phyloP scores from a whole-genome alignment of 192 early-diverging fungal genomes.

The Backusella westeae region DNA sequence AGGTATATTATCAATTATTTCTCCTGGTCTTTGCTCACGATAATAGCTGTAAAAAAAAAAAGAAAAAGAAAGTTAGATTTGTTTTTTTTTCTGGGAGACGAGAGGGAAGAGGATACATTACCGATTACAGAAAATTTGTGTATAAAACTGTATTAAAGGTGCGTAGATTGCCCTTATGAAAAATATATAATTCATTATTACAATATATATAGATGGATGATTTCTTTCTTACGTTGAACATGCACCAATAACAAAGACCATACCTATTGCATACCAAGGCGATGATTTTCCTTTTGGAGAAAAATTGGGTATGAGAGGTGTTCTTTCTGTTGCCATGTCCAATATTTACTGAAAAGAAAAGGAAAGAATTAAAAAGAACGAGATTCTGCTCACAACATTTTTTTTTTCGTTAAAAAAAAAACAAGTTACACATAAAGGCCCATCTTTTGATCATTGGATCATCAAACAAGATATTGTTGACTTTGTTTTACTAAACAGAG shows the following conservation, averaged over 20 bases:
- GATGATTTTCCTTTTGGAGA: constrained; percentile 10
- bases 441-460: neutral
- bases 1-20: constrained; percentile 14
- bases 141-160: constrained; percentile 19
- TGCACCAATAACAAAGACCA: constrained; percentile 6
- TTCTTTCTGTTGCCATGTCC: neutral
- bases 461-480: neutral
- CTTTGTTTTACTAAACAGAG: neutral
- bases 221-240: neutral
- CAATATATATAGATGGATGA: neutral
- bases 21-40: neutral
- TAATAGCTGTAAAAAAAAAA: neutral
- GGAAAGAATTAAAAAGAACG: neutral
- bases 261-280: neutral
- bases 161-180: constrained; percentile 12
- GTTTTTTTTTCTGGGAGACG: neutral
- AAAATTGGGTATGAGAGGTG: neutral
- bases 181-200: neutral
- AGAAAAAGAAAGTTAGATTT: neutral
- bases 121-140: constrained; percentile 25
- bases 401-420: neutral
- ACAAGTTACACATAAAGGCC: neutral
- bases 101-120: neutral
- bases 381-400: neutral
- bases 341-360: neutral